Percentiles rank a stretch among this genome's conserved stretches.
These are phyloP conservation scores for Lactarius pseudohatsudake DNA, from an alignment of 768 basidiomycete genomes.

Conservation along the genomic window DNA sequence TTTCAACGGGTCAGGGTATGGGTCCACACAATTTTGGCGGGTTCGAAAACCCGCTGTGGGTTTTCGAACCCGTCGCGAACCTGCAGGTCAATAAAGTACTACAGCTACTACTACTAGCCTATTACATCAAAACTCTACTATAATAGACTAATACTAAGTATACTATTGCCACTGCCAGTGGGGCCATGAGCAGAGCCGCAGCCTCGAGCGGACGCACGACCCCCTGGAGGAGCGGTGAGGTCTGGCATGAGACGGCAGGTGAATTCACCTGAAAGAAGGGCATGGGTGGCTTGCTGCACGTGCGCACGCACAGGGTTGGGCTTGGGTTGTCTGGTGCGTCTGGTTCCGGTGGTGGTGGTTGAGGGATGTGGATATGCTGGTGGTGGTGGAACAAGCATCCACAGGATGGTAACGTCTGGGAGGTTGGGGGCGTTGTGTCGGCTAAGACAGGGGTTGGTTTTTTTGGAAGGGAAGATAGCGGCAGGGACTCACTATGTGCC, in stretches of 20 bases:
- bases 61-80: no score
- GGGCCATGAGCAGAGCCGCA: slow-evolving; percentile 46
- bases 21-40: no score
- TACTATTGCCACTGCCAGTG: no score
- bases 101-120: no score
- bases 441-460: slow-evolving; percentile 34
- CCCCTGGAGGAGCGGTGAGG: slow-evolving; percentile 38
- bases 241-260: slow-evolving; percentile 13
- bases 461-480: no score
- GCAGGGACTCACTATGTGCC: slow-evolving; percentile 56
- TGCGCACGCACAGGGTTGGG: not conserved
- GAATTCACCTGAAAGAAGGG: slow-evolving; percentile 30
- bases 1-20: no score
- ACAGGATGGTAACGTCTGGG: slow-evolving; percentile 44
- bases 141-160: no score
- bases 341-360: slow-evolving; percentile 16
- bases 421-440: slow-evolving; percentile 45
- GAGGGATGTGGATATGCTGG: slow-evolving; percentile 44
- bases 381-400: slow-evolving; percentile 50
- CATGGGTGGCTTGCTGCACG: slow-evolving; percentile 27
- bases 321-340: not conserved
- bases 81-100: no score
- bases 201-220: slow-evolving; percentile 45
- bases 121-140: no score
- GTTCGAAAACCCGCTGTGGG: no score